phyloP scores from a whole-genome alignment of 2,329 filamentous ascomycete species.

The Cercospora sp. region DNA sequence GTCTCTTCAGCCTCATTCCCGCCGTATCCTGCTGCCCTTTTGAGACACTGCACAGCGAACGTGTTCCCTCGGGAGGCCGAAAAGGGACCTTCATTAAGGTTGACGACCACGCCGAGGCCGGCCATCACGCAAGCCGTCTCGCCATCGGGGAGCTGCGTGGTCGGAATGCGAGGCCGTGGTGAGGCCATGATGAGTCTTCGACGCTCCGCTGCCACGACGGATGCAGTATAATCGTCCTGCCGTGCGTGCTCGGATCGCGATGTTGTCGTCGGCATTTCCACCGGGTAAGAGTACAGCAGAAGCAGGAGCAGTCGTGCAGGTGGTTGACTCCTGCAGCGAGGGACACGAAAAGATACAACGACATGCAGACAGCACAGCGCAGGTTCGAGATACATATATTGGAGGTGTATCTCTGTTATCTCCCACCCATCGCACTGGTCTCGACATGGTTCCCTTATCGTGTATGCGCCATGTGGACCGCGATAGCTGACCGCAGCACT shows the following conservation, averaged over 20 bases:
- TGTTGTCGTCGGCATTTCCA: background rate
- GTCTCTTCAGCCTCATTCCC: background rate
- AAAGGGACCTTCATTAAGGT: background rate
- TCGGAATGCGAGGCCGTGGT: background rate
- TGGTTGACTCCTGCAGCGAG: background rate
- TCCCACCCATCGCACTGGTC: background rate
- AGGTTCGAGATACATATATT: background rate
- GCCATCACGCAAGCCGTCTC: slow-evolving; percentile 4
- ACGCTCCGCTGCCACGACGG: background rate
- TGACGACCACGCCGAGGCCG: background rate
- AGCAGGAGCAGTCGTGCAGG: background rate
- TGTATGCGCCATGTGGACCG: background rate
- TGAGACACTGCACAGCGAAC: background rate
- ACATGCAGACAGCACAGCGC: background rate
- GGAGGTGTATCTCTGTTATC: background rate
- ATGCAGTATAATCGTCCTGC: background rate
- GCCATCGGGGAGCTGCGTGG: background rate
- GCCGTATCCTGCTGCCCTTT: background rate
- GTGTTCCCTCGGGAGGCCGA: background rate
- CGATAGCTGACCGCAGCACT: background rate
- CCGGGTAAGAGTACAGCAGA: background rate
- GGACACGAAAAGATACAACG: background rate
- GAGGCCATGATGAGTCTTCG: background rate
- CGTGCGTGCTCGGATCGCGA: background rate
- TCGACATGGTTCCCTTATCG: background rate